These are phyloP conservation scores for Sequoiadendron giganteum DNA, from an alignment of 75 land plant species.

Conservation along the genomic window DNA sequence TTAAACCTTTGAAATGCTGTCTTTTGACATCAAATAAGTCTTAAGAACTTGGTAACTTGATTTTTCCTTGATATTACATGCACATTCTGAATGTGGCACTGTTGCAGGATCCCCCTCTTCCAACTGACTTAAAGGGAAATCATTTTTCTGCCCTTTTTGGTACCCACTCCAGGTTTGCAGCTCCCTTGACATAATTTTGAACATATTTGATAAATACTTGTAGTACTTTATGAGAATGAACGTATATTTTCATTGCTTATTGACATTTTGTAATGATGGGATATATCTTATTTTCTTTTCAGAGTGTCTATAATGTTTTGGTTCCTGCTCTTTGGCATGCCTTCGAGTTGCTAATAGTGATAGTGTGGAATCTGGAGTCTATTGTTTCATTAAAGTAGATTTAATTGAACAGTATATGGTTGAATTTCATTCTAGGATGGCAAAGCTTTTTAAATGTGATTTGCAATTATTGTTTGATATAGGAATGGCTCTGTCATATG, in stretches of 20 bases:
- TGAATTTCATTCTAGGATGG: too few relatives aligned
- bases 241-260: too few relatives aligned
- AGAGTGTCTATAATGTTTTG: background rate
- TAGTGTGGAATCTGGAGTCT: too few relatives aligned
- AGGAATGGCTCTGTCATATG: too few relatives aligned
- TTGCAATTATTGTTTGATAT: too few relatives aligned
- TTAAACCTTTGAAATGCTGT: background rate
- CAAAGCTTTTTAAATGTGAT: too few relatives aligned
- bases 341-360: too few relatives aligned
- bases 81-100: background rate
- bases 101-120: slow-evolving; percentile 82
- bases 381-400: too few relatives aligned
- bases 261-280: too few relatives aligned
- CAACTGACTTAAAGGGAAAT: slow-evolving; percentile 73
- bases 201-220: background rate
- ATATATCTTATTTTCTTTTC: background rate
- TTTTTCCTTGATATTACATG: background rate
- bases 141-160: slow-evolving; percentile 74
- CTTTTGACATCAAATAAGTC: background rate
- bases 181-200: background rate
- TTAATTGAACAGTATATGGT: too few relatives aligned
- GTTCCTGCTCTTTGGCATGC: too few relatives aligned
- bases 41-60: background rate
- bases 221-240: background rate
- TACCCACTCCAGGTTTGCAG: slow-evolving; percentile 67